These are phyloP conservation scores for Penicillium lividum DNA, from an alignment of 495 filamentous ascomycete genomes.

Conservation along the genomic window DNA sequence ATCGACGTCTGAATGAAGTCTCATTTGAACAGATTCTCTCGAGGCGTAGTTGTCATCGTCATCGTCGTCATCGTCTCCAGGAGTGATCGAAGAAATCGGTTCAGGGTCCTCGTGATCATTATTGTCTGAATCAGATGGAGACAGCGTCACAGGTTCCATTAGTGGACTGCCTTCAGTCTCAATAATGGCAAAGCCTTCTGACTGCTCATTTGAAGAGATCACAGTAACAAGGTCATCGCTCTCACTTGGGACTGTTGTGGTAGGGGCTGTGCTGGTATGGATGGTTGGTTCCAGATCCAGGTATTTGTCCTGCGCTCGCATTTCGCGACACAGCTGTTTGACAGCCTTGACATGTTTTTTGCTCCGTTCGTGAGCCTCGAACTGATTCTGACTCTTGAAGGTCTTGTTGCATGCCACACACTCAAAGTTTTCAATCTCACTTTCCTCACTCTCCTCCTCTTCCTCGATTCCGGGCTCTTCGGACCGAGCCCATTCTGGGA, in stretches of 20 bases:
- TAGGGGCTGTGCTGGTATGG: background rate
- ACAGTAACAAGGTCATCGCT: background rate
- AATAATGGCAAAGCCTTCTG: background rate
- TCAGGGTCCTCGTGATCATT: background rate
- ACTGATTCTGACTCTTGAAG: conserved; percentile 94
- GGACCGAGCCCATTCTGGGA: conserved; percentile 78
- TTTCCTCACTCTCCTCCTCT: conserved; percentile 57
- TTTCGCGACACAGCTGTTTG: conserved; percentile 74
- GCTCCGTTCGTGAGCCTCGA: conserved; percentile 90
- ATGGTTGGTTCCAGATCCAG: conserved; percentile 25
- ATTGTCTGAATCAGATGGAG: conserved; percentile 1
- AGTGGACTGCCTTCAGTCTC: background rate
- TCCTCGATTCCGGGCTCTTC: conserved; percentile 51
- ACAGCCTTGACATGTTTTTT: conserved; percentile 92
- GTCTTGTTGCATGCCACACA: conserved; percentile 90
- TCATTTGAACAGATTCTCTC: conserved; percentile 43
- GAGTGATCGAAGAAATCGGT: too few species aligned
- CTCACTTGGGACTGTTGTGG: background rate
- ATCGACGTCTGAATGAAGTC: conserved; percentile 20
- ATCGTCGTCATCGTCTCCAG: background rate
- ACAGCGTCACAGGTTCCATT: background rate
- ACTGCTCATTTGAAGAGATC: background rate
- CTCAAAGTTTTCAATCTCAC: conserved; percentile 65
- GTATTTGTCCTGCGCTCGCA: conserved; percentile 72
- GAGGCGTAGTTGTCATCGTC: conserved; percentile 49